Percentiles rank a stretch among this genome's conserved stretches.
Evolutionary conservation across 2,329 filamentous ascomycete genomes (phyloP).

Genomic region (Dothidotthia symphoricarpi): DNA sequence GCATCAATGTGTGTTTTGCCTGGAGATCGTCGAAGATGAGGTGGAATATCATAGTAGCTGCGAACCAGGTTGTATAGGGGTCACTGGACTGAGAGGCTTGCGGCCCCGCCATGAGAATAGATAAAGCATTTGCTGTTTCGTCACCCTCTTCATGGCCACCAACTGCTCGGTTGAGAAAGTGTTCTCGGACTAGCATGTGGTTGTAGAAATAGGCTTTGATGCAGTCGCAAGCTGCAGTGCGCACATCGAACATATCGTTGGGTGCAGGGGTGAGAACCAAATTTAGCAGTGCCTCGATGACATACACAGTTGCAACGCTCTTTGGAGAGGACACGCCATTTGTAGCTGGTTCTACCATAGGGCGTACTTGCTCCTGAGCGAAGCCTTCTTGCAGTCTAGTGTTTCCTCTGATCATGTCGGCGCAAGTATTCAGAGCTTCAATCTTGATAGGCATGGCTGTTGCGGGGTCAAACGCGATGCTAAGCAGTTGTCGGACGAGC

Average conservation of each 20-base stretch:
- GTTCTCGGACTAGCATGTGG: slow-evolving; percentile 75
- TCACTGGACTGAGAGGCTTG: slow-evolving; percentile 65
- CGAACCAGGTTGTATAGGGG: slow-evolving; percentile 87
- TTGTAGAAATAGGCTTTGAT: slow-evolving; percentile 89
- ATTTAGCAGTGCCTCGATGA: slow-evolving; percentile 90
- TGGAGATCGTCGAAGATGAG: slow-evolving; percentile 76
- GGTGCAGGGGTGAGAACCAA: slow-evolving; percentile 69
- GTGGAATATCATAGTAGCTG: slow-evolving; percentile 81
- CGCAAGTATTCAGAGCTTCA: slow-evolving; percentile 81
- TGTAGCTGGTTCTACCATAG: slow-evolving; percentile 51
- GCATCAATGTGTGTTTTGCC: slow-evolving; percentile 76
- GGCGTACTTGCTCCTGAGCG: slow-evolving; percentile 76
- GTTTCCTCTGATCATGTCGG: slow-evolving; percentile 84
- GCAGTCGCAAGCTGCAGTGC: slow-evolving; percentile 83
- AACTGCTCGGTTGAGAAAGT: slow-evolving; percentile 86
- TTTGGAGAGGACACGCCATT: slow-evolving; percentile 48
- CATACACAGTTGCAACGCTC: slow-evolving; percentile 67
- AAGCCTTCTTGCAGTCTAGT: slow-evolving; percentile 80
- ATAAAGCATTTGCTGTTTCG: slow-evolving; percentile 84
- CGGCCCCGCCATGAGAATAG: slow-evolving; percentile 70
- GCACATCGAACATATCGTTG: slow-evolving; percentile 70
- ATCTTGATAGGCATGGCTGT: slow-evolving; percentile 76
- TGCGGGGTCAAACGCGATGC: slow-evolving; percentile 73
- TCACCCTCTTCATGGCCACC: slow-evolving; percentile 79
- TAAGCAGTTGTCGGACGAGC: slow-evolving; percentile 73